Evolutionary conservation across 78 protist genomes (phyloP).

Genomic region (Bodo saltans): DNA sequence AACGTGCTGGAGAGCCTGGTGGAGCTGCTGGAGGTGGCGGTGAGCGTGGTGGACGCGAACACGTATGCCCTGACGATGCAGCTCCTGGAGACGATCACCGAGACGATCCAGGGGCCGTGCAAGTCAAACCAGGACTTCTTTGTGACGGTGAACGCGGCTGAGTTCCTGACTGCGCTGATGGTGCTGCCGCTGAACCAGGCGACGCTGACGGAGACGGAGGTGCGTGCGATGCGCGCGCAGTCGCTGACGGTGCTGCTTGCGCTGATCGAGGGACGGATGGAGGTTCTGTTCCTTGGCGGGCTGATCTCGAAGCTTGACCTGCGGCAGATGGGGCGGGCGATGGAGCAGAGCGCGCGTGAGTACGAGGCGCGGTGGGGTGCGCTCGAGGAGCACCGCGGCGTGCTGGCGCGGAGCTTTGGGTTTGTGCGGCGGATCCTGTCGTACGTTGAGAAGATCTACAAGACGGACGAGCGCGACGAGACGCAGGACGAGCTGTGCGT

Average conservation of each 20-base stretch:
- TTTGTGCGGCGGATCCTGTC: no score
- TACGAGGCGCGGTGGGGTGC: no score
- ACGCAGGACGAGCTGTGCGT: slow-evolving; percentile 1
- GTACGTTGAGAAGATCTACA: no score
- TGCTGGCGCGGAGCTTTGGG: no score
- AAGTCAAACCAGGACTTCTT: background rate
- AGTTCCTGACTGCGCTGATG: background rate
- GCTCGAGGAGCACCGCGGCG: background rate
- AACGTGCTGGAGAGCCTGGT: slow-evolving; percentile 12
- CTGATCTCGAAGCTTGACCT: background rate
- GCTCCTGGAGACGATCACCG: background rate
- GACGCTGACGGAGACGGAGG: background rate
- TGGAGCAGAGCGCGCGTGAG: background rate
- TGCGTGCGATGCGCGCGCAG: background rate
- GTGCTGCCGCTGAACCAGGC: background rate
- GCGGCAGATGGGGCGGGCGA: background rate
- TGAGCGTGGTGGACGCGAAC: background rate
- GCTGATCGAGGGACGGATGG: background rate
- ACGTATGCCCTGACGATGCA: background rate
- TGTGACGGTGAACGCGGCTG: background rate
- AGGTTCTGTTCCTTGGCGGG: background rate
- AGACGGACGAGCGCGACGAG: no score
- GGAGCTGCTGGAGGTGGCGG: background rate
- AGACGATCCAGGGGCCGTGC: slow-evolving; percentile 22
- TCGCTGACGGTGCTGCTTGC: background rate